Percentiles rank a stretch among this genome's conserved stretches.
Conservation (phyloP, 331 rosid genomes). For the Spiraea crenata region DNA sequence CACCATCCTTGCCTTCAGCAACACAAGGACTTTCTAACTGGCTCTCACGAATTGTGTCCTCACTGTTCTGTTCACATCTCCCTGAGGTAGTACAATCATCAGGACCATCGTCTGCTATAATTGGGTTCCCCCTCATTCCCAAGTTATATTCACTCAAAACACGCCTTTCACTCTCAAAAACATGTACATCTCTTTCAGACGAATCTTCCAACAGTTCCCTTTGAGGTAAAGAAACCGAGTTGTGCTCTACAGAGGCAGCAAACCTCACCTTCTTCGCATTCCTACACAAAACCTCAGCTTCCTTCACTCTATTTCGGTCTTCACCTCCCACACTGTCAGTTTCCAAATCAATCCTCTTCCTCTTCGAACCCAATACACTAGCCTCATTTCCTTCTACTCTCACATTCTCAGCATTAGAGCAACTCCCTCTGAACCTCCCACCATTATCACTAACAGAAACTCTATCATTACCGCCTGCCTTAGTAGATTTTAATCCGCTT, state of each 20-base stretch:
- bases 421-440: constrained; percentile 2
- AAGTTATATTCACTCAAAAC: constrained; percentile 21
- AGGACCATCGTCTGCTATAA: constrained; percentile 24
- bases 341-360: constrained; percentile 23
- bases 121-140: constrained; percentile 25
- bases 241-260: constrained; percentile 25
- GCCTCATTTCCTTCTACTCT: constrained; percentile 27
- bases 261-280: constrained; percentile 44
- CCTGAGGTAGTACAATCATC: constrained; percentile 26
- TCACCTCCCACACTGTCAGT: constrained; percentile 18
- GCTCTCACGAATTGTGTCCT: constrained; percentile 20
- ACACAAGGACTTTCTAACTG: constrained; percentile 25
- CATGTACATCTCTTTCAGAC: constrained; percentile 18
- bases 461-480: constrained; percentile 15
- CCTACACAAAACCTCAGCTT: constrained; percentile 27
- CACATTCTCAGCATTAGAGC: constrained; percentile 24
- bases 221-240: constrained; percentile 29
- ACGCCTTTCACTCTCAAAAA: constrained; percentile 25
- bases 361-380: constrained; percentile 37
- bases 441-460: constrained; percentile 19
- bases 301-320: constrained; percentile 22
- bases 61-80: constrained; percentile 19
- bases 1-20: constrained; percentile 24
- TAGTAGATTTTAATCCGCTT: constrained; percentile 39
- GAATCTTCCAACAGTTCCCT: constrained; percentile 26